These are phyloP conservation scores for Rhodotorula graminis DNA, from an alignment of 768 basidiomycete genomes.

Conservation along the genomic window DNA sequence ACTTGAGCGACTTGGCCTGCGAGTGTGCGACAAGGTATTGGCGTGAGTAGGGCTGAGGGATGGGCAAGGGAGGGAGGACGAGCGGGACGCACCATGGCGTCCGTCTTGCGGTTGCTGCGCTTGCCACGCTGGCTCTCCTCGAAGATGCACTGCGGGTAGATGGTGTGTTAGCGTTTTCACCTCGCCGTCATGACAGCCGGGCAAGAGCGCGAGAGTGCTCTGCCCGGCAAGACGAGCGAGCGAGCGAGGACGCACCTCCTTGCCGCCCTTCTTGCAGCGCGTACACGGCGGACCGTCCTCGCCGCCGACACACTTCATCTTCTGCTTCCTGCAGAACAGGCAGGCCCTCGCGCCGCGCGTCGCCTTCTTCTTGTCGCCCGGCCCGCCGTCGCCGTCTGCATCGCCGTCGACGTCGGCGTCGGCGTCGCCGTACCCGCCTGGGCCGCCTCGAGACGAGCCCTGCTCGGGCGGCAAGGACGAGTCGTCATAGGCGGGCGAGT, in stretches of 20 bases:
- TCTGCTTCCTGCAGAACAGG: conserved; percentile 77
- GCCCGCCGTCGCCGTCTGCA: neutral
- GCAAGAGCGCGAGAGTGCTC: too few species aligned
- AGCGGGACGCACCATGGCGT: conserved; percentile 37
- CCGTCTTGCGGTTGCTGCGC: conserved; percentile 40
- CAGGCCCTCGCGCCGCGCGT: conserved; percentile 62
- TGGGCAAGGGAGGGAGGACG: neutral
- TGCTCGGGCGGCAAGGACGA: neutral
- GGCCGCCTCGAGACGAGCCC: neutral
- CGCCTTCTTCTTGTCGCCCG: conserved; percentile 38
- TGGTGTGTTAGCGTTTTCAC: neutral
- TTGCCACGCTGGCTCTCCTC: conserved; percentile 93
- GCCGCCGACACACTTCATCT: conserved; percentile 53
- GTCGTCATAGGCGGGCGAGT: neutral
- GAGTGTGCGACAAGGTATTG: neutral
- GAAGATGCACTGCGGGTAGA: conserved; percentile 62
- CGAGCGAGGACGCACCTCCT: conserved; percentile 53
- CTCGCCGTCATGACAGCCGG: too few species aligned
- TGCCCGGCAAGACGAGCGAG: too few species aligned
- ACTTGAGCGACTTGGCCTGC: conserved; percentile 59
- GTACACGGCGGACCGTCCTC: conserved; percentile 88
- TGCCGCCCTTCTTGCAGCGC: conserved; percentile 56
- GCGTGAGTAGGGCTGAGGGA: too few species aligned
- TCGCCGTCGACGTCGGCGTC: neutral
- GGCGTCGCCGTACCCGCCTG: neutral